Conservation (phyloP, 1,139 yeast species). For the Lodderomyces oxycetoniae region DNA sequence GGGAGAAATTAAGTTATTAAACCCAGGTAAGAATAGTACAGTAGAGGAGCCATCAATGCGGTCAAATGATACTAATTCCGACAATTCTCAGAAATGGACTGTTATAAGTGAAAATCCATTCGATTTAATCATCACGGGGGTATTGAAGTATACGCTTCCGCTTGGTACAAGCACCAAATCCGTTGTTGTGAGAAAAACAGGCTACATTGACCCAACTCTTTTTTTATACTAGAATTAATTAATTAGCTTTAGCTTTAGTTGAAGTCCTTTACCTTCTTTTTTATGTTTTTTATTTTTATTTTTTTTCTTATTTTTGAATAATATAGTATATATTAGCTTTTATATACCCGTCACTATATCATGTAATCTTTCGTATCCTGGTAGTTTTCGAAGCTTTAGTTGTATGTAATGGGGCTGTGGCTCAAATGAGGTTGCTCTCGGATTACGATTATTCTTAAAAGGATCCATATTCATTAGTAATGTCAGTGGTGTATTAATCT, state of each 20-base stretch:
- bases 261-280: not conserved
- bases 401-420: constrained; percentile 43
- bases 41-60: constrained; percentile 6
- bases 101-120: constrained; percentile 75
- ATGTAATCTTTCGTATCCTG: constrained; percentile 21
- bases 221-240: too few species aligned
- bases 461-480: constrained; percentile 45
- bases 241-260: not conserved
- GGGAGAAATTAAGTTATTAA: constrained; percentile 66
- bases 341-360: constrained; percentile 1
- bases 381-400: constrained; percentile 20
- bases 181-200: constrained; percentile 58
- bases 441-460: constrained; percentile 42
- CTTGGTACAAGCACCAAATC: constrained; percentile 52
- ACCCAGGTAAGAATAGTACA: constrained; percentile 70
- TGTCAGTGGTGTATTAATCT: constrained; percentile 38
- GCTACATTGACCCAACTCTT: constrained; percentile 51
- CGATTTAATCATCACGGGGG: constrained; percentile 80
- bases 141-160: constrained; percentile 71
- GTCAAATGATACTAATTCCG: constrained; percentile 20
- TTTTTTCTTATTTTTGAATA: not conserved
- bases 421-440: constrained; percentile 57
- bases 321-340: not conserved
- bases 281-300: not conserved
- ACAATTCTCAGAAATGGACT: constrained; percentile 65